phyloP scores from a whole-genome alignment of 192 early-diverging fungal genomes.

The Piromyces sp. region DNA sequence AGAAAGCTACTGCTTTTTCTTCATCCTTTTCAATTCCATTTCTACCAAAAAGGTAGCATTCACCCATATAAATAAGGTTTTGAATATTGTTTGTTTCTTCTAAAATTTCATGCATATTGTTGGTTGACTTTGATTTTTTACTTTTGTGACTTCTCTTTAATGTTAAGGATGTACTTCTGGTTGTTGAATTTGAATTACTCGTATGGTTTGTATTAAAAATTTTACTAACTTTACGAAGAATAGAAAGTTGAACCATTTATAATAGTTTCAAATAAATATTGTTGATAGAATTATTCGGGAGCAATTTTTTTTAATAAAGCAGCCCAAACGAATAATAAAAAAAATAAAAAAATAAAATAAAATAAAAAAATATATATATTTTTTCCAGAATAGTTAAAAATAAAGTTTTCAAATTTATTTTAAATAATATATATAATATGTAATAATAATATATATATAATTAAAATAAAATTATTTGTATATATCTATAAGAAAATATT shows the following conservation, averaged over 20 bases:
- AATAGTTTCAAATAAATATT: background rate
- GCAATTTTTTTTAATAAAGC: background rate
- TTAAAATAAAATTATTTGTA: no score
- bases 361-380: no score
- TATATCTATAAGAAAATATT: no score
- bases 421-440: no score
- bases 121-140: background rate
- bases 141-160: background rate
- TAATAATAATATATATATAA: no score
- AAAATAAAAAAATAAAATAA: no score
- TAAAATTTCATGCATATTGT: background rate
- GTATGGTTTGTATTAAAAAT: background rate
- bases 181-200: background rate
- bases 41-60: slow-evolving; percentile 26
- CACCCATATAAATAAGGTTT: background rate
- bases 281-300: background rate
- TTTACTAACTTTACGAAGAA: background rate
- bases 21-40: slow-evolving; percentile 18
- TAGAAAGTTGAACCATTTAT: background rate
- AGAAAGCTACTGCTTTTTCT: slow-evolving; percentile 25
- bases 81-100: background rate
- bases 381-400: no score
- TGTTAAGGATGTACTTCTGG: background rate
- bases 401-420: no score
- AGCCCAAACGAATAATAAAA: background rate